A percentile compares a stretch with the other conserved stretches of the same genome.
phyloP scores from a whole-genome alignment of 306 rosid species.

The Ormosia semicastrata region DNA sequence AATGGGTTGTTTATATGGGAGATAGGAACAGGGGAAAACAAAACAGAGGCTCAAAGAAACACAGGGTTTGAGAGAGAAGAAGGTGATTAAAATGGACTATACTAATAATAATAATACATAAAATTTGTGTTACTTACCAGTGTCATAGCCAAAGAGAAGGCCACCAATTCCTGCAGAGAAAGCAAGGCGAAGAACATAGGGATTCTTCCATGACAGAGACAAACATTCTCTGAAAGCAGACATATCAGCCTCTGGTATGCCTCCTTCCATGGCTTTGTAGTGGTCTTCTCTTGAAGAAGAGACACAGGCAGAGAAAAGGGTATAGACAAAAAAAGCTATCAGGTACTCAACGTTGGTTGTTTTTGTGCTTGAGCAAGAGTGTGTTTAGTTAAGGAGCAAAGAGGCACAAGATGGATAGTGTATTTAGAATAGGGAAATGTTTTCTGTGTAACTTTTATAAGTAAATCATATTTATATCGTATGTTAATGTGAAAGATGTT shows the following conservation, averaged over 20 bases:
- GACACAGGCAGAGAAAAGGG: background rate
- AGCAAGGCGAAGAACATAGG: constrained; percentile 68
- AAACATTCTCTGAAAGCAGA: constrained; percentile 72
- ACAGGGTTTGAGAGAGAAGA: too few species aligned
- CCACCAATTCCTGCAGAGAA: constrained; percentile 78
- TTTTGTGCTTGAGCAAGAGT: background rate
- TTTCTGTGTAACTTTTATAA: too few species aligned
- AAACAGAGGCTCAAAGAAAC: background rate
- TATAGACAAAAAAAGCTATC: background rate
- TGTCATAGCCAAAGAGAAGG: constrained; percentile 66
- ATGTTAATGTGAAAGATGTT: too few species aligned
- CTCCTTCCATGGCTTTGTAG: constrained; percentile 56
- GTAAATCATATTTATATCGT: too few species aligned
- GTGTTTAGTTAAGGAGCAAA: constrained; percentile 1
- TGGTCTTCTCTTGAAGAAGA: background rate
- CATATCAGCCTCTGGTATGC: constrained; percentile 39
- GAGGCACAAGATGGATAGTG: constrained; percentile 8
- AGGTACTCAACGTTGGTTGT: constrained; percentile 5
- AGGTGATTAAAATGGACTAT: too few species aligned
- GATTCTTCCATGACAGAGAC: constrained; percentile 57
- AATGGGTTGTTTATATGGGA: background rate
- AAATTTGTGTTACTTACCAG: too few species aligned
- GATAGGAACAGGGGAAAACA: background rate
- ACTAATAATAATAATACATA: too few species aligned
- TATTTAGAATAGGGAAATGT: constrained; percentile 34